Base-by-base conservation (phyloP, 257 asterid species). In the Capsicum rhomboideum region DNA sequence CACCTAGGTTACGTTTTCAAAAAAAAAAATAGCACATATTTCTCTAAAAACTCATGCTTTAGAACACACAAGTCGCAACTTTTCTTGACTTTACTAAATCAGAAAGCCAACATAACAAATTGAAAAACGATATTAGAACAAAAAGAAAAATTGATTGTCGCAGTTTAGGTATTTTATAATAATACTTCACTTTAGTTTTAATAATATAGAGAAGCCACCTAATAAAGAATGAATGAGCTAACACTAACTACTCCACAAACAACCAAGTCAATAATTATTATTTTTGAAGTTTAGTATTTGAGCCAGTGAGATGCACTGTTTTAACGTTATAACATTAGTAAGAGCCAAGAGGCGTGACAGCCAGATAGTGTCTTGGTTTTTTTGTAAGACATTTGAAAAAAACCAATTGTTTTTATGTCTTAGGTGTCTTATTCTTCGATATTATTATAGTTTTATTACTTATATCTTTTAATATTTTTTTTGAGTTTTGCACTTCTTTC, bases 231-330 rank as follows among this genome's bases (percentile, higher is more conserved):
- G 42, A 23, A 49, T 75, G 59, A 75, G 44, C 23, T 4, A 46
- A 8, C 23, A 46, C 61, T 49, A 75, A 75, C 81, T 26, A 46
- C 42, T 75, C 61, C 81, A 75, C 80, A 8, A 75, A 75, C 42
- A 75, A 16, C 16, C 14, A 75, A 49, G 34, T 49, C 23, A 21
- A 75, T 49, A 75, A 46, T 52, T 75, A 14, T 4, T 49, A 26
- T 49, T 75, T 66, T 26, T 64, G 42, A 49, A 75, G 16, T 49
- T 23, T 75, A 23, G 12, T 26, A 75, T 75, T 75, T 23, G 40
- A 74, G 4, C 53, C 50, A 74, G 14, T 49, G 42, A 46, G 21
- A 46, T 71, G 28, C 20, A 6, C 26, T 68, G 40, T 40, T 64
- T 28, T 0, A 37, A 68, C 23, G 4, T 64, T 61, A 34, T 29